Base-by-base conservation (phyloP, 495 filamentous ascomycete species). In the Talaromyces stipitatus region DNA sequence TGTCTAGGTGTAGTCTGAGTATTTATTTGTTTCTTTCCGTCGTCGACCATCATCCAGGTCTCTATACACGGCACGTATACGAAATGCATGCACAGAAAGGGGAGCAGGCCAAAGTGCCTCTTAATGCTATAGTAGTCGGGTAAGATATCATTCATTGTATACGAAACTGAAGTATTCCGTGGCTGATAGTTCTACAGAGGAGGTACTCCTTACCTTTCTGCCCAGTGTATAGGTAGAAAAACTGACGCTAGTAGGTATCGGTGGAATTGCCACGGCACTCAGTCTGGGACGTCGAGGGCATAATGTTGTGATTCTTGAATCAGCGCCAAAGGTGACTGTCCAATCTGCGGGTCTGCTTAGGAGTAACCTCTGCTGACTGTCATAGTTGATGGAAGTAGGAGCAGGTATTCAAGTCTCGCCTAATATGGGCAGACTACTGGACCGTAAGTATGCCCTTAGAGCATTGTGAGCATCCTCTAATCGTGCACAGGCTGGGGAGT, bases 361-460 rank as follows among this genome's bases (percentile, higher is more conserved):
- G n/a, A n/a, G n/a, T n/a, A n/a, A n/a, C n/a, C n/a, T n/a, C n/a
- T 41, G 9, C n/a, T 41, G 6, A 41, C n/a, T 41, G 36, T 0
- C 26, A 14, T 52, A 73, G 68, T 61, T 73, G 38, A 75, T 74
- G 60, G 83, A 87, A 67, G 85, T 91, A 47, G 89, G 89, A 59
- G 88, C 87, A 5, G 88, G 88, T 14, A 89, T 92, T 60, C 87
- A 92, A 67, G 78, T 91, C 12, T 86, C 88, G 8, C 87, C 87
- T 3, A 91, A 92, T 58, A 87, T 91, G 74, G 73, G 83, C 26
- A 80, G 83, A 1, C 79, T 92, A 24, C 76, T 91, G 10, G 84
- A 89, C 63, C 73, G 72, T 76, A 59, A 64, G 71, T 48, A 27
- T n/a, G 10, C 45, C 22, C 3, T n/a, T n/a, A n/a, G n/a, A n/a